Percentiles rank a stretch among this genome's conserved stretches.
Evolutionary conservation across 257 asterid genomes (phyloP).

Genomic region (Solanum etuberosum): DNA sequence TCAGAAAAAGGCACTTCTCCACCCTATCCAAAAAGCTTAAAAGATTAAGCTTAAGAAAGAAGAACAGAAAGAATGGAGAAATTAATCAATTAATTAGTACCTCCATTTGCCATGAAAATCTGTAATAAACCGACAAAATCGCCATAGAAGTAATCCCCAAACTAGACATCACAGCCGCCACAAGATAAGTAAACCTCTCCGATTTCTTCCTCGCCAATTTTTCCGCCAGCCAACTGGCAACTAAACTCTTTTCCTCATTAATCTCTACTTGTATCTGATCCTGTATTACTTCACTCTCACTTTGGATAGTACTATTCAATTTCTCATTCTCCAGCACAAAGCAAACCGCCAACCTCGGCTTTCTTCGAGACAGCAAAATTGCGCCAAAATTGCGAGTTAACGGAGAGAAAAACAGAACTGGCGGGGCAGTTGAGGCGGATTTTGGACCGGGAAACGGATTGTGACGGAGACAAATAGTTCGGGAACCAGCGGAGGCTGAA

Average conservation of each 20-base stretch:
- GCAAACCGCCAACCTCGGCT: slow-evolving; percentile 31
- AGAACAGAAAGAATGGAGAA: background rate
- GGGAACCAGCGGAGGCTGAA: slow-evolving; percentile 19
- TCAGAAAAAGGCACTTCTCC: slow-evolving; percentile 77
- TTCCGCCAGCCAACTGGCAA: slow-evolving; percentile 25
- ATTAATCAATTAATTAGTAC: slow-evolving; percentile 11
- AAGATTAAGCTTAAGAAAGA: background rate
- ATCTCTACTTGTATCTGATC: slow-evolving; percentile 11
- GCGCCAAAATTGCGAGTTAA: slow-evolving; percentile 1
- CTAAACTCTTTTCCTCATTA: slow-evolving; percentile 17
- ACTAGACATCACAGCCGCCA: slow-evolving; percentile 97
- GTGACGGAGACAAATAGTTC: slow-evolving; percentile 7
- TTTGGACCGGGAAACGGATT: slow-evolving; percentile 21
- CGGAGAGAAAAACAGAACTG: slow-evolving; percentile 9
- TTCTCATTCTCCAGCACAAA: slow-evolving; percentile 48
- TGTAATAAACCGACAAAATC: slow-evolving; percentile 61
- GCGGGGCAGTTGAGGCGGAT: slow-evolving; percentile 4
- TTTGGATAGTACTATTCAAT: background rate
- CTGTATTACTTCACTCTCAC: background rate
- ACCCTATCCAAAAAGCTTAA: slow-evolving; percentile 37
- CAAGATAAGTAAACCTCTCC: slow-evolving; percentile 72
- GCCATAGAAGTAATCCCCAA: slow-evolving; percentile 84
- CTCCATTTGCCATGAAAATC: slow-evolving; percentile 98
- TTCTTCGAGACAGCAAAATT: slow-evolving; percentile 10
- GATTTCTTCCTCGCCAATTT: slow-evolving; percentile 68